phyloP scores from a whole-genome alignment of 2,329 filamentous ascomycete genomes.

The Phaeosphaeriaceae sp. region DNA sequence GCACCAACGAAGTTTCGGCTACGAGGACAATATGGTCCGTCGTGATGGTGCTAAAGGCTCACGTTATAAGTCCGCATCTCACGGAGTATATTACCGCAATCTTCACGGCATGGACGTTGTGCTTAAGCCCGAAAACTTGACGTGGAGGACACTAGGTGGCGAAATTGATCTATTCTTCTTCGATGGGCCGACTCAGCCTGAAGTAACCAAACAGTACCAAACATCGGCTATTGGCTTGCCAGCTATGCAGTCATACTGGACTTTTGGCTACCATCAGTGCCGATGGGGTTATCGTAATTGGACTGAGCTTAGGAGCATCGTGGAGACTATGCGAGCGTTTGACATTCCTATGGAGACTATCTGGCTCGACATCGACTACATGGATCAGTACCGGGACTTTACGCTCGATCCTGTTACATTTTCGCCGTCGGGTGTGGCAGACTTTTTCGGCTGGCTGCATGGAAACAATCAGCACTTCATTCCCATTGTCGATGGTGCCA shows the following conservation, averaged over 20 bases:
- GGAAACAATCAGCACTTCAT: conserved; percentile 63
- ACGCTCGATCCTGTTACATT: conserved; percentile 62
- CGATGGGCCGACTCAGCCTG: conserved; percentile 70
- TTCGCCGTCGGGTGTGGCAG: conserved; percentile 55
- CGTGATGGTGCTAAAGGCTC: conserved; percentile 38
- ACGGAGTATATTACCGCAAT: conserved; percentile 80
- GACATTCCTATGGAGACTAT: conserved; percentile 60
- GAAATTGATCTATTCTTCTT: conserved; percentile 82
- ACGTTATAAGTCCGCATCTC: conserved; percentile 70
- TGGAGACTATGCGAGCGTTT: conserved; percentile 60
- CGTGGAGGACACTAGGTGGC: conserved; percentile 77
- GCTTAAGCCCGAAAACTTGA: conserved; percentile 67
- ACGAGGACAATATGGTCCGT: conserved; percentile 7
- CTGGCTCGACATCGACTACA: conserved; percentile 55
- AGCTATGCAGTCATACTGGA: conserved; percentile 79
- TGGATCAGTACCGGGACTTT: conserved; percentile 61
- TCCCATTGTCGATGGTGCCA: conserved; percentile 67
- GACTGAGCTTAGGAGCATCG: conserved; percentile 66
- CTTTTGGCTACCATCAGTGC: conserved; percentile 83
- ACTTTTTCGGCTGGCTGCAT: conserved; percentile 62
- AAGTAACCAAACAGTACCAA: conserved; percentile 75
- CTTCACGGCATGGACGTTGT: conserved; percentile 77
- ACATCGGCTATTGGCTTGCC: conserved; percentile 71
- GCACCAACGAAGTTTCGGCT: conserved; percentile 17
- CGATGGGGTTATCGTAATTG: conserved; percentile 82